Evolutionary conservation across 2,329 filamentous ascomycete genomes (phyloP), one percentile per base, ranked within the genome.

Genomic region (Graphilbum sp.): DNA sequence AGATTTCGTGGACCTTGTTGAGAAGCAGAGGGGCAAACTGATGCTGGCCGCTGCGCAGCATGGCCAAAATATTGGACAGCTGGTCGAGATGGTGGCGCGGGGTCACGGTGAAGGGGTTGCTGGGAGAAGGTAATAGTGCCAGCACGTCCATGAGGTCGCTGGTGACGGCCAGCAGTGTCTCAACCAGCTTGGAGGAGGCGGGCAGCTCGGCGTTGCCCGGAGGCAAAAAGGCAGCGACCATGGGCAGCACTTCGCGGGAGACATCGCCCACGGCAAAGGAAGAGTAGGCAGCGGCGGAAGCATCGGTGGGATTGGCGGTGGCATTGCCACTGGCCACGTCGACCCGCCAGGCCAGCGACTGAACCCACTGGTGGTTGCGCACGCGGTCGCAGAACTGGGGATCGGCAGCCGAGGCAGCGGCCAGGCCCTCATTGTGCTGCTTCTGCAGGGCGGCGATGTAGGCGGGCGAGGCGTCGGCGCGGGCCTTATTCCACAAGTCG

Each of bases 81-180:
- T 79, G 69, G 43, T 73, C 73, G 5, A 92, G 69, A 50, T 84
- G 76, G 49, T 88, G 80, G 27, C 75, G 75, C 3, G 83, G 81
- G 0, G 77, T 75, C 29, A 71, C 55, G 18, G 68, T 64, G 51
- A 83, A 85, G 1, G 72, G 69, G 30, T 72, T 67, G 3, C 71
- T 62, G 3, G 72, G 67, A 0, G 70, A 59, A 1, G 73, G 70
- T 36, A 76, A 72, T 36, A 76, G 64, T 9, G 76, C 67, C 39
- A 93, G 72, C 18, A 83, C 75, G 45, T 88, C 80, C 8, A 70
- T 78, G 43, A 90, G 63, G 15, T 76, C 75, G 53, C 71, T 79
- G 12, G 81, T 75, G 27, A 87, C 71, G 46, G 87, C 79, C 48
- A 90, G 72, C 12, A 93, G 60, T 52, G 88, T 88, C 52, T 87